These are phyloP conservation scores for Elongisporangium undulatum DNA, from an alignment of 352 stramenopile genomes.

Conservation along the genomic window DNA sequence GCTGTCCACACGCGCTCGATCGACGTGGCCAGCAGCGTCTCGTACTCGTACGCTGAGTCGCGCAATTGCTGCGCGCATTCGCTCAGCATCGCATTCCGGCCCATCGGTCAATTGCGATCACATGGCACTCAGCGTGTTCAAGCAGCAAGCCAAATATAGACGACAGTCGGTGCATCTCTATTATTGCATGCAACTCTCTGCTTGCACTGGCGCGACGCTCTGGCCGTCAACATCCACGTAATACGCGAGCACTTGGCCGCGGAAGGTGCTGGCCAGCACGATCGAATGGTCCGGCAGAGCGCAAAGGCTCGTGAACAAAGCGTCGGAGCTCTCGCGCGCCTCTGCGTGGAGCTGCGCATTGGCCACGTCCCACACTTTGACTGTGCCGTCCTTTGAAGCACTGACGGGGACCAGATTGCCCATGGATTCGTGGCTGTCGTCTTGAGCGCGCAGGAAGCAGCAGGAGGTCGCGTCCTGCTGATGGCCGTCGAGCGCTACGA, in stretches of 20 bases:
- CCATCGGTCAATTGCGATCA: slow-evolving; percentile 4
- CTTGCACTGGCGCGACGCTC: slow-evolving; percentile 7
- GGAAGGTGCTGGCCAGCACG: slow-evolving; percentile 57
- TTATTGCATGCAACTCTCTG: slow-evolving; percentile 14
- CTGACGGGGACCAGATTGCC: slow-evolving; percentile 36
- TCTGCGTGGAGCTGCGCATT: slow-evolving; percentile 30
- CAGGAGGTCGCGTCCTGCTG: slow-evolving; percentile 75
- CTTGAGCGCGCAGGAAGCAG: slow-evolving; percentile 39
- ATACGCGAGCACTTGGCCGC: slow-evolving; percentile 41
- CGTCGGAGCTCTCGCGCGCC: slow-evolving; percentile 29
- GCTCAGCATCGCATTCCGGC: slow-evolving; percentile 16
- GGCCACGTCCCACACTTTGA: slow-evolving; percentile 64
- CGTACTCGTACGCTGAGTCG: slow-evolving; percentile 49
- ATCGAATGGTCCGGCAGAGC: slow-evolving; percentile 15
- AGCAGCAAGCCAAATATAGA: slow-evolving; percentile 3
- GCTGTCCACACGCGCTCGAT: slow-evolving; percentile 45
- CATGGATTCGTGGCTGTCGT: not conserved
- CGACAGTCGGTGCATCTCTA: not conserved
- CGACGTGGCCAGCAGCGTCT: slow-evolving; percentile 41
- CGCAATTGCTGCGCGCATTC: slow-evolving; percentile 51
- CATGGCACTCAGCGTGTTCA: not conserved
- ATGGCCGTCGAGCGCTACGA: slow-evolving; percentile 56
- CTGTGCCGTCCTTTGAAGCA: slow-evolving; percentile 74
- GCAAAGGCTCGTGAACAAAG: slow-evolving; percentile 69
- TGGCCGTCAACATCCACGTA: slow-evolving; percentile 16